phyloP scores from a whole-genome alignment of 139 green algal genomes.

The Closterium sp. region DNA sequence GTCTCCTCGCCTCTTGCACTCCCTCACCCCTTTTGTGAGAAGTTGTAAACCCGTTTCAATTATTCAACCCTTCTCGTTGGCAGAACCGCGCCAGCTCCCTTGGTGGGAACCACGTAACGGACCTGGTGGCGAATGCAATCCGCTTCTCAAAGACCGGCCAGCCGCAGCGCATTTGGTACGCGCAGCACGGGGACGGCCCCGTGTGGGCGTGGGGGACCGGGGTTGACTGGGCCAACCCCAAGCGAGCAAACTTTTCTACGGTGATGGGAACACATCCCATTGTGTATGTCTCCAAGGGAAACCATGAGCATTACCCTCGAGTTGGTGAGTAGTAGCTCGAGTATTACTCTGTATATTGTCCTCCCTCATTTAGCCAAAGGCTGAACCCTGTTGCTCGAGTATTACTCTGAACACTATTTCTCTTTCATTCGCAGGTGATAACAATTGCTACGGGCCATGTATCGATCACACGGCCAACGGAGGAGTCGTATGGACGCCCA shows the following conservation, averaged over 20 bases:
- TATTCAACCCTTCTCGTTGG: neutral
- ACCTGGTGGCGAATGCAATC: neutral
- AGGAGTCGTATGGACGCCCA: neutral
- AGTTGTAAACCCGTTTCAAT: neutral
- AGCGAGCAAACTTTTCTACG: neutral
- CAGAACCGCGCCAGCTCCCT: neutral
- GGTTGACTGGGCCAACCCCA: neutral
- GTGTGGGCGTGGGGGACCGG: neutral
- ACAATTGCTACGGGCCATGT: too few relatives aligned
- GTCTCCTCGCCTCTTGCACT: neutral
- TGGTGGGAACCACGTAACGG: neutral
- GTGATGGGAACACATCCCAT: neutral
- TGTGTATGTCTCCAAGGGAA: neutral
- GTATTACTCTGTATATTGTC: too few relatives aligned
- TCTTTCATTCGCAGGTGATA: neutral
- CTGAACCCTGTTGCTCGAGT: neutral
- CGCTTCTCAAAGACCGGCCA: neutral
- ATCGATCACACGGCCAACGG: neutral
- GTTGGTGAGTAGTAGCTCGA: neutral
- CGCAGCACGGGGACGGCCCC: neutral
- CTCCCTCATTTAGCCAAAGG: neutral
- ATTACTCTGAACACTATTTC: neutral
- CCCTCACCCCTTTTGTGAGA: neutral
- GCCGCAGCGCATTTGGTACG: neutral
- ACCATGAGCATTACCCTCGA: neutral